Conservation (phyloP, 2,329 filamentous ascomycete genomes). For the Nothomitra cinnamomea region DNA sequence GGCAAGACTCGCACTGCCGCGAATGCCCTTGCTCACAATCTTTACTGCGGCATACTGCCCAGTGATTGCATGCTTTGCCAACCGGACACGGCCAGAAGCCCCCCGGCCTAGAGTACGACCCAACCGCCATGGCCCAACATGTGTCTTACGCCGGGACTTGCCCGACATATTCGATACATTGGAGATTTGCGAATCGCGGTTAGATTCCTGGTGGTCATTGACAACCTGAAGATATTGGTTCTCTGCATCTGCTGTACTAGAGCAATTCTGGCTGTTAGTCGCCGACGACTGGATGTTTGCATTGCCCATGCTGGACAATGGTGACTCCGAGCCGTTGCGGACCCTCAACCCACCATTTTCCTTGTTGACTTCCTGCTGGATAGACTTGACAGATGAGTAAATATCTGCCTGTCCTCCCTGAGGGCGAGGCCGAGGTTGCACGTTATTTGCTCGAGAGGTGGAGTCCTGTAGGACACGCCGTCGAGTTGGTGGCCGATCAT, state of each 20-base stretch:
- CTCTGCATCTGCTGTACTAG: background rate
- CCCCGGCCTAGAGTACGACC: slow-evolving; percentile 81
- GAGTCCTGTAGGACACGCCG: background rate
- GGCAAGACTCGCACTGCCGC: slow-evolving; percentile 34
- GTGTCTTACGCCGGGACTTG: slow-evolving; percentile 43
- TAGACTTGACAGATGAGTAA: background rate
- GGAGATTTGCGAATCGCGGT: slow-evolving; percentile 31
- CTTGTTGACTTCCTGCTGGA: background rate
- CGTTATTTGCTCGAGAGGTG: background rate
- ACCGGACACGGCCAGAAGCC: slow-evolving; percentile 71
- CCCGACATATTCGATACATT: slow-evolving; percentile 35
- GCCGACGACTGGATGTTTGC: background rate
- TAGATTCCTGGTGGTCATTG: slow-evolving; percentile 23
- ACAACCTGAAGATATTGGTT: background rate
- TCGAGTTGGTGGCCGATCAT: background rate
- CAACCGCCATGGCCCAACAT: slow-evolving; percentile 86
- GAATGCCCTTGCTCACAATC: slow-evolving; percentile 63
- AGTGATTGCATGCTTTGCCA: slow-evolving; percentile 65
- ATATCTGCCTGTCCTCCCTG: background rate
- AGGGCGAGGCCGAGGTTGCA: background rate
- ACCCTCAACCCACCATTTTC: background rate
- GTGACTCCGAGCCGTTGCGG: background rate
- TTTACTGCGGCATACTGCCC: slow-evolving; percentile 81
- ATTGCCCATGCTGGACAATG: background rate
- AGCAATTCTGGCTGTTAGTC: background rate